Evolutionary conservation across 2,329 filamentous ascomycete species (phyloP).

Genomic region (Fusarium sp.): DNA sequence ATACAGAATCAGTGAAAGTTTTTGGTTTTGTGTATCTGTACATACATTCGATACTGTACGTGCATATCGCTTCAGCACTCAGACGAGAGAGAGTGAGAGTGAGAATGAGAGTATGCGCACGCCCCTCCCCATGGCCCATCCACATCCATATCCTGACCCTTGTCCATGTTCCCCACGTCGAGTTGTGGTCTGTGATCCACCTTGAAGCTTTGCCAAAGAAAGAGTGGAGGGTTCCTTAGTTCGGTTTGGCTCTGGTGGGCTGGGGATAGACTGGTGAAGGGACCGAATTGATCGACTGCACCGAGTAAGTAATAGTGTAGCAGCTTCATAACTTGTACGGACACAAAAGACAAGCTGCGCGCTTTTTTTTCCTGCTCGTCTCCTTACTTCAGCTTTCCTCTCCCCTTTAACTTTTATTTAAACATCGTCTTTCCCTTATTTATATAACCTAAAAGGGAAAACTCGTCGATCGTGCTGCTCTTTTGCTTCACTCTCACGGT

Average conservation of each 20-base stretch:
- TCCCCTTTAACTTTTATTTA: slow-evolving; percentile 5
- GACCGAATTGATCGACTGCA: slow-evolving; percentile 32
- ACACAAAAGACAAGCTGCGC: slow-evolving; percentile 43
- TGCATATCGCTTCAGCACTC: neutral
- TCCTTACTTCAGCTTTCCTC: slow-evolving; percentile 1
- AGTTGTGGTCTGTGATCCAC: slow-evolving; percentile 27
- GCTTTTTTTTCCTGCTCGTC: slow-evolving; percentile 37
- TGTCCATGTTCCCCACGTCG: slow-evolving; percentile 32
- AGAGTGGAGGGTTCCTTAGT: slow-evolving; percentile 26
- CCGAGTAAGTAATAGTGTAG: slow-evolving; percentile 21
- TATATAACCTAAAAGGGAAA: neutral
- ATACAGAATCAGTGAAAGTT: slow-evolving; percentile 21
- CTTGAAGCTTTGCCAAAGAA: slow-evolving; percentile 6
- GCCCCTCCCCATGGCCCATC: slow-evolving; percentile 28
- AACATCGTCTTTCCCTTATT: slow-evolving; percentile 1
- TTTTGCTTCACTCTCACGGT: slow-evolving; percentile 18
- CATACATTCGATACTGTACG: neutral
- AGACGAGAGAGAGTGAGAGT: neutral
- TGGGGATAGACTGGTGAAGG: slow-evolving; percentile 29
- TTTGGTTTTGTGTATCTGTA: slow-evolving; percentile 16
- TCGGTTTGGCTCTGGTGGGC: slow-evolving; percentile 32
- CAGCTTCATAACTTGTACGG: slow-evolving; percentile 41
- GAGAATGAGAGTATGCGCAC: slow-evolving; percentile 18
- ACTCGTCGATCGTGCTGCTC: slow-evolving; percentile 4
- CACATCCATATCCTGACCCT: slow-evolving; percentile 21